These are phyloP conservation scores for Monosporozyma solicola DNA, from an alignment of 805 yeast species.

Conservation along the genomic window DNA sequence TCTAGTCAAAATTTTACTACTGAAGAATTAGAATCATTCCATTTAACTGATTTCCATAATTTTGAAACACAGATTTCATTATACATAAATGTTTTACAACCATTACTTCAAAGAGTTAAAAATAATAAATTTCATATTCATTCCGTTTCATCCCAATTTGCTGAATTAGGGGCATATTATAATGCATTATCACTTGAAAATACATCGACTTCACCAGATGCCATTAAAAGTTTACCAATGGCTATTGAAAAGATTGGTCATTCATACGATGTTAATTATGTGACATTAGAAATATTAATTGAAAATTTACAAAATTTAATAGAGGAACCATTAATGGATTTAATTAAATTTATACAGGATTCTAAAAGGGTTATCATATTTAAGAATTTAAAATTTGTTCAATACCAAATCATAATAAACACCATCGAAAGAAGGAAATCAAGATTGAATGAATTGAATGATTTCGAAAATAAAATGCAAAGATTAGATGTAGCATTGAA, in stretches of 20 bases:
- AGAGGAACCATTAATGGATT: conserved; percentile 34
- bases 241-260: conserved; percentile 75
- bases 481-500: conserved; percentile 28
- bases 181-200: conserved; percentile 52
- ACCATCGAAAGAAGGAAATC: conserved; percentile 31
- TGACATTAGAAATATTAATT: conserved; percentile 38
- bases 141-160: conserved; percentile 54
- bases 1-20: not conserved
- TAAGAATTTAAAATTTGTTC: conserved; percentile 48
- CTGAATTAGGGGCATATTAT: conserved; percentile 68
- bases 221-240: conserved; percentile 5
- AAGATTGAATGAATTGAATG: conserved; percentile 26
- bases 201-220: conserved; percentile 24
- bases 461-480: conserved; percentile 28
- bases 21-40: not conserved
- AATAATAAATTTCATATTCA: conserved; percentile 32
- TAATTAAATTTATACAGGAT: conserved; percentile 29
- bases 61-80: conserved; percentile 33
- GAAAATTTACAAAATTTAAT: conserved; percentile 32
- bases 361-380: conserved; percentile 44
- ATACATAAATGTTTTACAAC: conserved; percentile 20
- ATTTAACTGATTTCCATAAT: conserved; percentile 11
- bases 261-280: conserved; percentile 65
- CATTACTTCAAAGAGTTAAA: conserved; percentile 23
- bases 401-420: conserved; percentile 35